A percentile compares a stretch with the other conserved stretches of the same genome.
Conservation (phyloP, 768 basidiomycete species). For the Hypholoma sublateritium region DNA sequence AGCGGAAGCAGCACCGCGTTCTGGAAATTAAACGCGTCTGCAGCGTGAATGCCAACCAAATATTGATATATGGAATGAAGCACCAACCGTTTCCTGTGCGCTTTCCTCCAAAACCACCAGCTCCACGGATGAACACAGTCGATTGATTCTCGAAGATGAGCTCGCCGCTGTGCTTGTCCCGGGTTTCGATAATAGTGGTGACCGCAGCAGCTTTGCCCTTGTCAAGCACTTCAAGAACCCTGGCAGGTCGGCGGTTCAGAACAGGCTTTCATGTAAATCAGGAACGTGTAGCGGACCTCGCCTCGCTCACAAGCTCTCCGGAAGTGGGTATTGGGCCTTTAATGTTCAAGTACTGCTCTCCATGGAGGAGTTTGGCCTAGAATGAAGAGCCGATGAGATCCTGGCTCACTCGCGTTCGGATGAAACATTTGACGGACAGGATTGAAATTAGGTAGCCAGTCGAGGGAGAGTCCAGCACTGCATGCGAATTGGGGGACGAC, state of each 20-base stretch:
- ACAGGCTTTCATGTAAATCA: neutral
- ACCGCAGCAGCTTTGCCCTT: constrained; percentile 95
- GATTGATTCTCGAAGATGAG: constrained; percentile 90
- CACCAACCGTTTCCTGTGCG: constrained; percentile 70
- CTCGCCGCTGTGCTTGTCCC: constrained; percentile 75
- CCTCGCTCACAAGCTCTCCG: constrained; percentile 74
- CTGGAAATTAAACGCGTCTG: constrained; percentile 35
- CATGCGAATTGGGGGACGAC: constrained; percentile 90
- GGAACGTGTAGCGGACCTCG: constrained; percentile 46
- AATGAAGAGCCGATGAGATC: neutral
- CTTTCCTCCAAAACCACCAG: constrained; percentile 96
- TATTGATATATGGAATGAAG: neutral
- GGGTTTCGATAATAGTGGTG: constrained; percentile 74
- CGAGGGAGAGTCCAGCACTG: constrained; percentile 59
- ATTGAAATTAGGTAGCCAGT: constrained; percentile 94
- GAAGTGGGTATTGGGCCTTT: constrained; percentile 84
- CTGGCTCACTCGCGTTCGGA: neutral
- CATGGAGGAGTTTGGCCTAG: constrained; percentile 94
- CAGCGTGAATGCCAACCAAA: neutral
- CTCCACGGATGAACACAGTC: constrained; percentile 89
- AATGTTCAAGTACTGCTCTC: constrained; percentile 93
- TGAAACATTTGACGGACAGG: constrained; percentile 47
- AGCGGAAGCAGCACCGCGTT: constrained; percentile 88
- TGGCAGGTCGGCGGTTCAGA: constrained; percentile 23
- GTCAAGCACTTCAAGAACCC: constrained; percentile 78